These are phyloP conservation scores for Cytospora piceae DNA, from an alignment of 2,329 filamentous ascomycete genomes.

Conservation along the genomic window DNA sequence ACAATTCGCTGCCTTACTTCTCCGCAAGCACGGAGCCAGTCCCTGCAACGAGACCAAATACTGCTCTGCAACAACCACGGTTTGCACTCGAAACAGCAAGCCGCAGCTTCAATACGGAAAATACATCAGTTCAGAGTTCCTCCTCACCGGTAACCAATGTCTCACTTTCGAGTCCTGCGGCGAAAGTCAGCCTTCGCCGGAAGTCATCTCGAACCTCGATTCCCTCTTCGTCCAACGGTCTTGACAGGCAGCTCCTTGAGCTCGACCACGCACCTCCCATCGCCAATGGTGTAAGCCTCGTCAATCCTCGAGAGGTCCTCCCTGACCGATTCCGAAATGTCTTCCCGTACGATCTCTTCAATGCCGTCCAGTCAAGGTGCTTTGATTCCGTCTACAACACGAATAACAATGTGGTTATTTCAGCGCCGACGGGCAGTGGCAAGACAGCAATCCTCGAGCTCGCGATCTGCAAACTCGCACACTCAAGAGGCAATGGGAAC, in stretches of 20 bases:
- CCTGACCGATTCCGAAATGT: slow-evolving; percentile 71
- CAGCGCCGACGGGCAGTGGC: slow-evolving; percentile 82
- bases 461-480: slow-evolving; percentile 74
- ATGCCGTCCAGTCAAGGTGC: slow-evolving; percentile 81
- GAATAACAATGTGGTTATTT: slow-evolving; percentile 77
- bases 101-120: not conserved
- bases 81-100: not conserved
- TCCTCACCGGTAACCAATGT: slow-evolving; percentile 1
- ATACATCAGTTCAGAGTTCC: not conserved
- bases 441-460: slow-evolving; percentile 84
- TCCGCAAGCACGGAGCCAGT: not conserved
- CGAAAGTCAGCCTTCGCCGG: slow-evolving; percentile 12
- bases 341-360: slow-evolving; percentile 77
- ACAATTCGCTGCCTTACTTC: not conserved
- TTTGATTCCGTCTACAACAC: slow-evolving; percentile 68
- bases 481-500: slow-evolving; percentile 55
- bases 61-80: not conserved
- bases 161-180: slow-evolving; percentile 16
- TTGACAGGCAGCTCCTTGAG: not conserved
- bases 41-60: not conserved
- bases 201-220: not conserved
- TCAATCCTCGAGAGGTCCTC: slow-evolving; percentile 54
- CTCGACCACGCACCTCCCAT: slow-evolving; percentile 39
- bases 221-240: not conserved
- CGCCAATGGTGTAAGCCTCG: slow-evolving; percentile 45